Conservation (phyloP, 768 basidiomycete species). For the Serendipita sp. region DNA sequence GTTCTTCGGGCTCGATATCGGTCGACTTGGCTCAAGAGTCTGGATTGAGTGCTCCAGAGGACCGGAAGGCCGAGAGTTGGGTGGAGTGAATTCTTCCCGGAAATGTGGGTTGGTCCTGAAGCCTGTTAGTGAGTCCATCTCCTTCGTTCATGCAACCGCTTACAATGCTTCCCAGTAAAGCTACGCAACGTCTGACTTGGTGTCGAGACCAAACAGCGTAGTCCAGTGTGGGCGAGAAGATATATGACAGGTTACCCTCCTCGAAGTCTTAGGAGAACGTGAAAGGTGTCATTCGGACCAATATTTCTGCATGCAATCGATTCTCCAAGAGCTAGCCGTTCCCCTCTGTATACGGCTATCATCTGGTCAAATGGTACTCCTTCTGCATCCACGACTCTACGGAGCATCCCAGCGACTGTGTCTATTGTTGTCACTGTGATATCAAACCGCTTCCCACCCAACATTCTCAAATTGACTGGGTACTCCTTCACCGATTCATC, state of each 20-base stretch:
- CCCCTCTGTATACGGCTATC: too few relatives aligned
- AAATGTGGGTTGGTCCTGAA: not conserved
- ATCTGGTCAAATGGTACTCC: too few relatives aligned
- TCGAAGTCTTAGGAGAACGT: too few relatives aligned
- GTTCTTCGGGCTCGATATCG: conserved; percentile 10
- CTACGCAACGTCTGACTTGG: conserved; percentile 20
- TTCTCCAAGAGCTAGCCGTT: too few relatives aligned
- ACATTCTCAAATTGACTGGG: too few relatives aligned
- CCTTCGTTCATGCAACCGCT: not conserved
- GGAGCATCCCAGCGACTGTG: too few relatives aligned
- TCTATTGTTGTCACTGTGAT: too few relatives aligned
- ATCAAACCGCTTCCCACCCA: too few relatives aligned
- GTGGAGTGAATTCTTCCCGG: not conserved
- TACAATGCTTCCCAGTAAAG: conserved; percentile 24
- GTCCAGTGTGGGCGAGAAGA: not conserved
- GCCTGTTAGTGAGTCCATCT: not conserved
- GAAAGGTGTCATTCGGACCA: too few relatives aligned
- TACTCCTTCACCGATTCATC: too few relatives aligned
- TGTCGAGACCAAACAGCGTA: conserved; percentile 17
- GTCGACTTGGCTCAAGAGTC: conserved; percentile 6
- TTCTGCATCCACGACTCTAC: too few relatives aligned
- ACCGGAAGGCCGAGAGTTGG: not conserved
- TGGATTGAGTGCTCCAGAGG: not conserved
- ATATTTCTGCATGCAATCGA: too few relatives aligned
- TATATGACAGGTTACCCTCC: not conserved